phyloP scores from a whole-genome alignment of 1,284 basidiomycete genomes.

The Phellopilus nigrolimitatus region DNA sequence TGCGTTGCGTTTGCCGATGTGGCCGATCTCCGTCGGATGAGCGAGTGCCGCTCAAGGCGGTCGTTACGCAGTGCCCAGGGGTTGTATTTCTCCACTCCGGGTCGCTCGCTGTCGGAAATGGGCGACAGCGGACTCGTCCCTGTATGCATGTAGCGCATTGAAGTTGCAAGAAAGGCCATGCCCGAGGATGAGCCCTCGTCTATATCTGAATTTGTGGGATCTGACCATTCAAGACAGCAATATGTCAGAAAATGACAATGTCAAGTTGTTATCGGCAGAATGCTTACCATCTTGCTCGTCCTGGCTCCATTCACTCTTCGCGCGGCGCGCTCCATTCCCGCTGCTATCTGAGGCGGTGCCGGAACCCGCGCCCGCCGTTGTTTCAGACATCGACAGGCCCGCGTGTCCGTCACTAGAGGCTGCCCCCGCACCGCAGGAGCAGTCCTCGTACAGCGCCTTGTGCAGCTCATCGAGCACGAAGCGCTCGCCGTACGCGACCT shows the following conservation, averaged over 20 bases:
- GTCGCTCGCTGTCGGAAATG: constrained; percentile 15
- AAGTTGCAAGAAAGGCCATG: constrained; percentile 20
- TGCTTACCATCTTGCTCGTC: constrained; percentile 15
- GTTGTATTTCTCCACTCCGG: constrained; percentile 18
- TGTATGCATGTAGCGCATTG: constrained; percentile 19
- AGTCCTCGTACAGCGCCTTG: constrained; percentile 12
- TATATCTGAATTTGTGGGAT: constrained; percentile 14
- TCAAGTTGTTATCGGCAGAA: neutral
- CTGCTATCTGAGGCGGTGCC: constrained; percentile 13
- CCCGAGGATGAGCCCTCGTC: constrained; percentile 22
- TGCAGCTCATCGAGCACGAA: constrained; percentile 18
- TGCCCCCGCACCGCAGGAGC: constrained; percentile 2
- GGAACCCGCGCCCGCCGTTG: constrained; percentile 1
- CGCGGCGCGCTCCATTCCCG: constrained; percentile 4
- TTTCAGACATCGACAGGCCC: neutral
- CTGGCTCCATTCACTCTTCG: constrained; percentile 17
- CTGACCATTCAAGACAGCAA: neutral
- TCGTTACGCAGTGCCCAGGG: constrained; percentile 17
- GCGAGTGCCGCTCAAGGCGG: constrained; percentile 9
- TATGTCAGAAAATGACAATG: neutral
- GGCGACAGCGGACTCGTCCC: constrained; percentile 16
- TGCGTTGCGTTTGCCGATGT: neutral
- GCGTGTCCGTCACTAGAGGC: constrained; percentile 2
- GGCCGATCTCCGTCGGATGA: constrained; percentile 6
- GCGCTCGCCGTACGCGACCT: constrained; percentile 20